Conservation (phyloP, 2,329 filamentous ascomycete species). For the Sphaerostilbella broomeana region DNA sequence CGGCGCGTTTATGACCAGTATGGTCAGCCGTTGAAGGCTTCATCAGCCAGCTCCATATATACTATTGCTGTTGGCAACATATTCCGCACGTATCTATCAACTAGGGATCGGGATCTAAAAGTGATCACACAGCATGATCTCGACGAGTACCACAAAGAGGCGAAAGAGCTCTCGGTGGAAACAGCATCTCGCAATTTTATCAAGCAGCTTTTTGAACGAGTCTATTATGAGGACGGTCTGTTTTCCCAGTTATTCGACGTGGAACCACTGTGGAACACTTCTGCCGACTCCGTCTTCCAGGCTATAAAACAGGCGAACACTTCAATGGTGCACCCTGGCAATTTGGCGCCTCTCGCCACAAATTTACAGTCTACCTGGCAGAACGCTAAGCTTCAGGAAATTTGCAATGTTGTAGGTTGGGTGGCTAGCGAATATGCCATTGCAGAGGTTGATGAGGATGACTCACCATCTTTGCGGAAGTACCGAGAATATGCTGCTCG, state of each 20-base stretch:
- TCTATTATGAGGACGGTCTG: slow-evolving; percentile 47
- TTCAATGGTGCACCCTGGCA: slow-evolving; percentile 46
- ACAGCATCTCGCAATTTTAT: slow-evolving; percentile 52
- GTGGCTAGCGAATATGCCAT: slow-evolving; percentile 52
- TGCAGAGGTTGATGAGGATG: slow-evolving; percentile 50
- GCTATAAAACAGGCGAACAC: slow-evolving; percentile 44
- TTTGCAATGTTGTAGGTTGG: slow-evolving; percentile 53
- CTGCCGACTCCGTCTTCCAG: slow-evolving; percentile 44
- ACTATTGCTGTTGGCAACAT: slow-evolving; percentile 48
- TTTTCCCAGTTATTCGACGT: slow-evolving; percentile 51
- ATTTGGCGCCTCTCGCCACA: slow-evolving; percentile 45
- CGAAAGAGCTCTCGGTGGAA: slow-evolving; percentile 43
- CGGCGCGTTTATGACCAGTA: slow-evolving; percentile 46
- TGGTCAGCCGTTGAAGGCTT: slow-evolving; percentile 38
- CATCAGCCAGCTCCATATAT: slow-evolving; percentile 45
- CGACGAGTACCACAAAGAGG: slow-evolving; percentile 47
- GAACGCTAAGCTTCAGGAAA: slow-evolving; percentile 39
- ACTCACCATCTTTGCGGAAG: slow-evolving; percentile 46
- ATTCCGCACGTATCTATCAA: slow-evolving; percentile 46
- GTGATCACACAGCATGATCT: slow-evolving; percentile 47
- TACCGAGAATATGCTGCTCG: slow-evolving; percentile 51
- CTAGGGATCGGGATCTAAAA: slow-evolving; percentile 48
- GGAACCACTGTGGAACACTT: slow-evolving; percentile 46
- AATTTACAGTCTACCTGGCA: slow-evolving; percentile 45
- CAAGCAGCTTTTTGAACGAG: slow-evolving; percentile 54